Percentiles rank a stretch among this genome's conserved stretches.
These are phyloP conservation scores for Thermothielavioides terrestris DNA, from an alignment of 495 filamentous ascomycete genomes.

Conservation along the genomic window DNA sequence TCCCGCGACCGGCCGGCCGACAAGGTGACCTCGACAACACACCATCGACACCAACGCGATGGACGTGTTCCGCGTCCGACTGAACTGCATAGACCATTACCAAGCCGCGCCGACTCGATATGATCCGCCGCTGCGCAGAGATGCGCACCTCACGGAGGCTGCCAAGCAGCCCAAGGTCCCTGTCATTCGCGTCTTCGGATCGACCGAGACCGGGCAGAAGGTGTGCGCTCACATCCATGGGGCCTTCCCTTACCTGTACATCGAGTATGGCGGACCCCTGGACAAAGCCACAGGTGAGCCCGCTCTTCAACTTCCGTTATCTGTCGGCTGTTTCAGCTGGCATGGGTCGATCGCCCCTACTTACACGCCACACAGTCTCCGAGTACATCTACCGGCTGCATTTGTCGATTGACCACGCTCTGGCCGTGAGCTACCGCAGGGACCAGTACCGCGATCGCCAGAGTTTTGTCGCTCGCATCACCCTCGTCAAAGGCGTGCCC, in stretches of 20 bases:
- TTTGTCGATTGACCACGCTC: conserved; percentile 73
- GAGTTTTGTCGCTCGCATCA: conserved; percentile 79
- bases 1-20: not conserved
- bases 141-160: conserved; percentile 40
- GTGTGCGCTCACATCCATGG: conserved; percentile 96
- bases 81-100: conserved; percentile 95
- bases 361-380: conserved; percentile 24
- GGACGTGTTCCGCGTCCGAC: conserved; percentile 73
- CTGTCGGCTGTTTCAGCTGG: not conserved
- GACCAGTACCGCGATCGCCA: conserved; percentile 58
- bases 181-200: conserved; percentile 83
- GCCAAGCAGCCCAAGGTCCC: conserved; percentile 64
- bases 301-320: not conserved
- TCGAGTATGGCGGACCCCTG: conserved; percentile 72
- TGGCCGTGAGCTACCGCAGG: conserved; percentile 72
- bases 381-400: conserved; percentile 65
- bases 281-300: conserved; percentile 54
- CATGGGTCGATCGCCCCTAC: too few relatives aligned
- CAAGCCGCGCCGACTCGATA: conserved; percentile 67
- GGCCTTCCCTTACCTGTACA: conserved; percentile 86
- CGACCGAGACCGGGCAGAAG: conserved; percentile 91
- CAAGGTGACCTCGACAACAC: not conserved
- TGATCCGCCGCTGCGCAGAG: conserved; percentile 66
- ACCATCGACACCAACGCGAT: conserved; percentile 17
- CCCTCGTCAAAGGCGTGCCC: conserved; percentile 82